Evolutionary conservation across 179 eudicot species (phyloP), one percentile per base, ranked within the genome.

Genomic region (Beta corolliflora): DNA sequence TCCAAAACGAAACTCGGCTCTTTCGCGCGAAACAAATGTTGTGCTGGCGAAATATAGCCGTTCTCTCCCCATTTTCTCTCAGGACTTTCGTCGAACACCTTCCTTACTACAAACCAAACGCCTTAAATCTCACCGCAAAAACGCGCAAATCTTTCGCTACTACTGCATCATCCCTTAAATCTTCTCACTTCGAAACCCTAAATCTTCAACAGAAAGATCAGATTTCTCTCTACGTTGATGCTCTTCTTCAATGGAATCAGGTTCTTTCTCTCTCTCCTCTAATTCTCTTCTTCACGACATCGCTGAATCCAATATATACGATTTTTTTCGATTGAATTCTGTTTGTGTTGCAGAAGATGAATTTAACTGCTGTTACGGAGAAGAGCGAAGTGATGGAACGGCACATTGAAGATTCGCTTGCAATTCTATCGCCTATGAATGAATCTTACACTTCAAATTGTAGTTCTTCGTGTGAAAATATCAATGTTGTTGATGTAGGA

Each of bases 161-260:
- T 25, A 25, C 80, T 77, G 66, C 85, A 54, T 9, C 80, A 44
- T 16, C 87, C 56, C 65, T 55, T 79, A 80, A 83, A 9, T 61
- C 81, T 45, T 75, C 85, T 36, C 82, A 73, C 21, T 86, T 90
- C 60, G 85, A 88, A 81, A 74, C 94, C 87, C 89, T 93, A 68
- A 86, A 81, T 63, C 55, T 88, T 21, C 77, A 67, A 6, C 98
- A 91, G 70, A 85, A 90, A 31, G 83, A 87, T 45, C 97, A 94
- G 82, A 82, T 90, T 73, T 86, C 88, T 58, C 83, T 89, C 71
- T 95, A 89, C 71, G 91, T 94, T 6, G 94, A 94, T 46, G 70
- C 94, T 60, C 94, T 95, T 81, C 95, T 95, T 65, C 77, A 92
- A 80, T 95, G 98, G 99, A 95, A 95, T 88, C 98, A 94, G 92